Base-by-base conservation (phyloP, 1,284 basidiomycete genomes). In the Schizopora paradoxa region DNA sequence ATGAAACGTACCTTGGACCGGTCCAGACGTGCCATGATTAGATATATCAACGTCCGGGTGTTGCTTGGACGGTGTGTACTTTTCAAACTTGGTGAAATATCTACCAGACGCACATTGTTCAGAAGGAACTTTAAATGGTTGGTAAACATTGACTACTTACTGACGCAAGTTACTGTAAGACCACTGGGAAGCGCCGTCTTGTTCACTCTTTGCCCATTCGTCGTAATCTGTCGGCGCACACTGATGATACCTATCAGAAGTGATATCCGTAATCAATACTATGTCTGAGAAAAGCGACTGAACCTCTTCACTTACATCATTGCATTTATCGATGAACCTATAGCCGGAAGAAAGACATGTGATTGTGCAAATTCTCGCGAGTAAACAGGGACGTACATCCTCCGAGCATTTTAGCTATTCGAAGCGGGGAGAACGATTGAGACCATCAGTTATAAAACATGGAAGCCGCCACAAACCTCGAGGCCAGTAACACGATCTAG, bases 221-320 rank as follows among this genome's bases (percentile, higher is more conserved):
- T 85, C 79, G 51, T 76, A 86, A 55, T 86, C 84, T 1, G 74
- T 74, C 1, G 83, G 80, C 4, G 78, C 70, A 14, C 82, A 79
- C 33, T 76, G 76, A 14, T 86, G 83, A 43, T 76, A 82, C 64
- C 82, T 86, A 13, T 13, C 1, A 44, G 18, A 16, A 34, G 13
- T 2, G 14, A n/a, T 11, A 25, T 25, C 28, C 28, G 28, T n/a
- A n/a, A n/a, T n/a, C n/a, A n/a, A n/a, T n/a, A n/a, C n/a, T n/a
- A n/a, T n/a, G n/a, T n/a, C n/a, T n/a, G n/a, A n/a, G n/a, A n/a
- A n/a, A n/a, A n/a, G n/a, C n/a, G n/a, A n/a, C n/a, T n/a, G n/a
- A n/a, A n/a, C n/a, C n/a, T n/a, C 16, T 36, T 16, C 11, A 21
- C 41, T 11, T 41, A 51, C 49, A 51, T 47, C 29, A 43, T 33